A percentile compares a stretch with the other conserved stretches of the same genome.
phyloP scores from a whole-genome alignment of 2,329 filamentous ascomycete genomes.

The Neonectria ditissima region DNA sequence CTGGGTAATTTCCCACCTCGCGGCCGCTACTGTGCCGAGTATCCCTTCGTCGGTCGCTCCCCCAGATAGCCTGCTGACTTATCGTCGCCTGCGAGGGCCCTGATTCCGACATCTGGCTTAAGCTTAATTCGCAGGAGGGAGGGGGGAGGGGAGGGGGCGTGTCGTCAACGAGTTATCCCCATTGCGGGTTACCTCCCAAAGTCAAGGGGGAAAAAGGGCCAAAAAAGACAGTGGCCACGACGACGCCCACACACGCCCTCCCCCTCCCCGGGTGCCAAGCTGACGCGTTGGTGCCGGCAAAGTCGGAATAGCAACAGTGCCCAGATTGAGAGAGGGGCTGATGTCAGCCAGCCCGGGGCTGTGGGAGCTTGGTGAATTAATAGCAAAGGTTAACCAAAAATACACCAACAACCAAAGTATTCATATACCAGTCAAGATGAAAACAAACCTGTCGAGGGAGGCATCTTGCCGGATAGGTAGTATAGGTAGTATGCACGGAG shows the following conservation, averaged over 20 bases:
- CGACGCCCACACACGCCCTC: not conserved
- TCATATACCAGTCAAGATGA: too few relatives aligned
- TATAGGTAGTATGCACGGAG: not conserved
- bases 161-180: constrained; percentile 21
- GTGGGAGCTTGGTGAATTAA: not conserved
- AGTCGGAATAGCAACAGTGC: constrained; percentile 36
- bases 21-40: constrained; percentile 23
- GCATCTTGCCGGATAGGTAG: too few relatives aligned
- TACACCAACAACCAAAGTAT: too few relatives aligned
- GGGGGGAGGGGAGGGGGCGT: constrained; percentile 6
- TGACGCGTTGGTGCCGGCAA: constrained; percentile 41
- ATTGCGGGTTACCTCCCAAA: constrained; percentile 15
- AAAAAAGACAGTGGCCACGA: constrained; percentile 7
- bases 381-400: not conserved
- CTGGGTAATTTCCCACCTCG: constrained; percentile 23
- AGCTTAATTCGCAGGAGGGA: constrained; percentile 44
- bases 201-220: not conserved
- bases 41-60: constrained; percentile 9
- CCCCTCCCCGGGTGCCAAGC: constrained; percentile 36
- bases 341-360: constrained; percentile 30
- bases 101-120: constrained; percentile 42
- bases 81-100: constrained; percentile 22
- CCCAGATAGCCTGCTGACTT: constrained; percentile 26
- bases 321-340: constrained; percentile 30
- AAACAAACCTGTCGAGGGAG: too few relatives aligned